phyloP scores from a whole-genome alignment of 2,329 filamentous ascomycete species.

The Alternaria novae-zelandiae region DNA sequence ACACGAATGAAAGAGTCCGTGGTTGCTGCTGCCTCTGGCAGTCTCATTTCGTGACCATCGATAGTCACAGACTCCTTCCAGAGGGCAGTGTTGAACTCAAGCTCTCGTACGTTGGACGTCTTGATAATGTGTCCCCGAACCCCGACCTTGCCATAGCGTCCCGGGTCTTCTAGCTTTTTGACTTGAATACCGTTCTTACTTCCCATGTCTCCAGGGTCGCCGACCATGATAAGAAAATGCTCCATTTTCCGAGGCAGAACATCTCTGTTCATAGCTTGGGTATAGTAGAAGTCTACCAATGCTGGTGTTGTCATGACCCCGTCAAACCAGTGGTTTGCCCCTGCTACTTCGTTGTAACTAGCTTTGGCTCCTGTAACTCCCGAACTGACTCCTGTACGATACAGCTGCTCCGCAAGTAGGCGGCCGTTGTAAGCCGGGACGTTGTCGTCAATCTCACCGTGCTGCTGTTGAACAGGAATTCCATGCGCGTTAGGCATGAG shows the following conservation, averaged over 20 bases:
- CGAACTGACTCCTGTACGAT: slow-evolving; percentile 17
- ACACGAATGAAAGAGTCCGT: neutral
- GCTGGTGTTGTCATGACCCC: slow-evolving; percentile 61
- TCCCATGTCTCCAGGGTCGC: slow-evolving; percentile 60
- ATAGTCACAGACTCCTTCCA: slow-evolving; percentile 23
- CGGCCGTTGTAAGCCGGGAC: slow-evolving; percentile 65
- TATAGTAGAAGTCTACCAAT: slow-evolving; percentile 58
- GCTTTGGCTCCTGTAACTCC: slow-evolving; percentile 49
- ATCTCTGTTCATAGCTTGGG: slow-evolving; percentile 27
- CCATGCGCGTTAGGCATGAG: slow-evolving; percentile 59
- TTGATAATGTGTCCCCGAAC: slow-evolving; percentile 45
- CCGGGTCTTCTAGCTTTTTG: slow-evolving; percentile 57
- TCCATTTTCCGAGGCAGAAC: slow-evolving; percentile 26
- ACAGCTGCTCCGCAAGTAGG: slow-evolving; percentile 58
- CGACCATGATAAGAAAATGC: slow-evolving; percentile 58
- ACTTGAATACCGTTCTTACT: slow-evolving; percentile 60
- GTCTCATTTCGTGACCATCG: slow-evolving; percentile 29
- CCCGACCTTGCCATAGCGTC: slow-evolving; percentile 57
- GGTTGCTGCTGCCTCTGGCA: neutral
- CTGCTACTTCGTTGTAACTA: slow-evolving; percentile 58
- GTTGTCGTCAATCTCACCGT: slow-evolving; percentile 64
- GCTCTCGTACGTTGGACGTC: slow-evolving; percentile 42
- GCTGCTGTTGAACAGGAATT: slow-evolving; percentile 63
- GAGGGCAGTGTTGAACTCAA: slow-evolving; percentile 34
- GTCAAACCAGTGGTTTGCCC: slow-evolving; percentile 13